Evolutionary conservation across 768 basidiomycete species (phyloP).

Genomic region (Agrocybe praecox): DNA sequence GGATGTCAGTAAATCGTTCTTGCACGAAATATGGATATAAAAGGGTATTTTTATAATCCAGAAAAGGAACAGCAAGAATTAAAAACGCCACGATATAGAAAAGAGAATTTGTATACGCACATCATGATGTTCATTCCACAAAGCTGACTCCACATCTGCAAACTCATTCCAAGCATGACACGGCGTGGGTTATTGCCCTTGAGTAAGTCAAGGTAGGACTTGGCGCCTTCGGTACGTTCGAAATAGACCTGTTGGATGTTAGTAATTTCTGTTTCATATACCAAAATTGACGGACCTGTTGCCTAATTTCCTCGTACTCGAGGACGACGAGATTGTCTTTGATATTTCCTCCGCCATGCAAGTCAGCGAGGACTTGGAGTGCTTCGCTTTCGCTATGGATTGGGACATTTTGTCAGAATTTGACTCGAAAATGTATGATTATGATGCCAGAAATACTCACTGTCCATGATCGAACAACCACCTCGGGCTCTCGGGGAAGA

Average conservation of each 20-base stretch:
- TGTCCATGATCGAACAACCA: conserved; percentile 67
- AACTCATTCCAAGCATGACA: conserved; percentile 65
- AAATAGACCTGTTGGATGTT: conserved; percentile 41
- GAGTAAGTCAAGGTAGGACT: conserved; percentile 67
- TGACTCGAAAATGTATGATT: too few species aligned
- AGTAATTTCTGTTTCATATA: too few species aligned
- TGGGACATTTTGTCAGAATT: too few species aligned
- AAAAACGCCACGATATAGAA: too few species aligned
- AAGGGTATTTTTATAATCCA: too few species aligned
- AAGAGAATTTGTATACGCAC: conserved; percentile 33
- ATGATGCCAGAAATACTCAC: conserved; percentile 37
- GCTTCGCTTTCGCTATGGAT: conserved; percentile 58
- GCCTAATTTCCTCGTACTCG: conserved; percentile 70
- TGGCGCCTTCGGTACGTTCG: conserved; percentile 72
- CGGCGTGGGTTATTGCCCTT: conserved; percentile 70
- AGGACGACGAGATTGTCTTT: conserved; percentile 65
- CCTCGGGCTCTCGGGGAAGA: conserved; percentile 74
- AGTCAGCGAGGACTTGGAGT: conserved; percentile 70
- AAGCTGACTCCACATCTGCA: conserved; percentile 84
- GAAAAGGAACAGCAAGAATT: too few species aligned
- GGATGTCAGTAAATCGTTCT: background rate
- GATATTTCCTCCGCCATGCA: conserved; percentile 67
- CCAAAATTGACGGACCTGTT: conserved; percentile 32
- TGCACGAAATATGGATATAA: too few species aligned
- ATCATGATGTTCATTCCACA: conserved; percentile 85